Conservation (phyloP, 2,329 filamentous ascomycete genomes). For the Thielaviopsis populi region DNA sequence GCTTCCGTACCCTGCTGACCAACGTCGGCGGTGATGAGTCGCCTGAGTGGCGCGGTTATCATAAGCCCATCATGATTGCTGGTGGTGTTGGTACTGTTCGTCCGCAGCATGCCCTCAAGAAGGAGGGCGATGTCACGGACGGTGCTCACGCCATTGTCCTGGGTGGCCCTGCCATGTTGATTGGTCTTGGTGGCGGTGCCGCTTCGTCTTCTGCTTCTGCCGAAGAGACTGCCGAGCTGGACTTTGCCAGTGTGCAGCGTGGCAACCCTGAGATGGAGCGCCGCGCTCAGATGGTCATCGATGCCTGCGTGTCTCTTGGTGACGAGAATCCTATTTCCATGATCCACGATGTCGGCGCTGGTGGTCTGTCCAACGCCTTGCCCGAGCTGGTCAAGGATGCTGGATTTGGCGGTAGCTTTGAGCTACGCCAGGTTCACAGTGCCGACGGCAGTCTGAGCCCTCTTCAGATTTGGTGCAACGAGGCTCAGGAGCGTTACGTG, state of each 20-base stretch:
- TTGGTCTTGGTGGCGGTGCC: slow-evolving; percentile 75
- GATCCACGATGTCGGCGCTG: slow-evolving; percentile 94
- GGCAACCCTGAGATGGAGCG: slow-evolving; percentile 95
- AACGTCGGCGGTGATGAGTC: slow-evolving; percentile 39
- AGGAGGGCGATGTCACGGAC: slow-evolving; percentile 59
- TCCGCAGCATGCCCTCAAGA: slow-evolving; percentile 80
- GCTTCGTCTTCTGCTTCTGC: slow-evolving; percentile 82
- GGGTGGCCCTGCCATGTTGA: slow-evolving; percentile 92
- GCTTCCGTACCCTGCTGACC: slow-evolving; percentile 79
- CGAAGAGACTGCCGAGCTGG: slow-evolving; percentile 78
- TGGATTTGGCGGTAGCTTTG: slow-evolving; percentile 77
- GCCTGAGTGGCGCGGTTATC: slow-evolving; percentile 72
- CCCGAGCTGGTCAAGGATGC: slow-evolving; percentile 81
- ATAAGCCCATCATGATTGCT: slow-evolving; percentile 98
- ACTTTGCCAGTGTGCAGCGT: slow-evolving; percentile 93
- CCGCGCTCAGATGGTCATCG: slow-evolving; percentile 94
- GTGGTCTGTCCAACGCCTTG: slow-evolving; percentile 59
- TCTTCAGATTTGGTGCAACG: slow-evolving; percentile 94
- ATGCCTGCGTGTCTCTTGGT: slow-evolving; percentile 76
- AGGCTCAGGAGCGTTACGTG: slow-evolving; percentile 93
- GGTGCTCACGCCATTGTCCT: slow-evolving; percentile 88
- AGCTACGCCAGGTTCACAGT: slow-evolving; percentile 85
- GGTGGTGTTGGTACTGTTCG: slow-evolving; percentile 87
- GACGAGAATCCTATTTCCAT: slow-evolving; percentile 80
- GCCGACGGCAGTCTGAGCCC: slow-evolving; percentile 87